These are phyloP conservation scores for Yamadazyma scolyti DNA, from an alignment of 805 yeast species.

Conservation along the genomic window DNA sequence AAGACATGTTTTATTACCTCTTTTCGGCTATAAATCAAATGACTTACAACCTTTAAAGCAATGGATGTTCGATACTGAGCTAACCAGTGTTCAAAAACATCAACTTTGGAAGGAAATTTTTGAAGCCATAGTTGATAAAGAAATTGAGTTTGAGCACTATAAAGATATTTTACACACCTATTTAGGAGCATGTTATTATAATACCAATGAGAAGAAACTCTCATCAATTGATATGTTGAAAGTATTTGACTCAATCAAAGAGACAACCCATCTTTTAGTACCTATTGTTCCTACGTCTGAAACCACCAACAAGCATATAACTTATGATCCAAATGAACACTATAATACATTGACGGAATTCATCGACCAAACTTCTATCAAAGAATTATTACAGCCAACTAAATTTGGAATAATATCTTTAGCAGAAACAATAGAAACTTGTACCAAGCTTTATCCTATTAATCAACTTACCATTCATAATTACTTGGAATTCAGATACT, in stretches of 20 bases:
- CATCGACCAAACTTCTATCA: slow-evolving; percentile 7
- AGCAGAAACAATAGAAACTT: slow-evolving; percentile 21
- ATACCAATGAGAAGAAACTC: slow-evolving; percentile 11
- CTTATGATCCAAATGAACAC: slow-evolving; percentile 1
- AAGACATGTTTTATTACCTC: slow-evolving; percentile 26
- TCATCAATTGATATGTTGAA: slow-evolving; percentile 24
- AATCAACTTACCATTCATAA: slow-evolving; percentile 30
- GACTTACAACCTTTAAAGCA: slow-evolving; percentile 21
- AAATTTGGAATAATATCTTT: slow-evolving; percentile 14
- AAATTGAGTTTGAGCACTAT: slow-evolving; percentile 8
- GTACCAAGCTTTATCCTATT: slow-evolving; percentile 31
- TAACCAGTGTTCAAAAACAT: slow-evolving; percentile 12
- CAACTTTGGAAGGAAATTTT: slow-evolving; percentile 18
- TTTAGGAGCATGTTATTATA: slow-evolving; percentile 20
- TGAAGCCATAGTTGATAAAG: slow-evolving; percentile 10
- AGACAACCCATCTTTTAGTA: slow-evolving; percentile 12
- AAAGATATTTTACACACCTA: slow-evolving; percentile 15
- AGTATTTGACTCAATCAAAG: slow-evolving; percentile 25
- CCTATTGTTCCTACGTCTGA: slow-evolving; percentile 5
- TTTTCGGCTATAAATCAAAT: slow-evolving; percentile 14
- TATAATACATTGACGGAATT: slow-evolving; percentile 15
- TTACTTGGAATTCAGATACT: slow-evolving; percentile 23
- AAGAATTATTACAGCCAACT: slow-evolving; percentile 15
- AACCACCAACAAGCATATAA: neutral
- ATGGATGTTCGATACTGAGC: slow-evolving; percentile 18